Percentiles rank a stretch among this genome's conserved stretches.
Evolutionary conservation across 1,284 basidiomycete species (phyloP).

Genomic region (Schizophyllum commune): DNA sequence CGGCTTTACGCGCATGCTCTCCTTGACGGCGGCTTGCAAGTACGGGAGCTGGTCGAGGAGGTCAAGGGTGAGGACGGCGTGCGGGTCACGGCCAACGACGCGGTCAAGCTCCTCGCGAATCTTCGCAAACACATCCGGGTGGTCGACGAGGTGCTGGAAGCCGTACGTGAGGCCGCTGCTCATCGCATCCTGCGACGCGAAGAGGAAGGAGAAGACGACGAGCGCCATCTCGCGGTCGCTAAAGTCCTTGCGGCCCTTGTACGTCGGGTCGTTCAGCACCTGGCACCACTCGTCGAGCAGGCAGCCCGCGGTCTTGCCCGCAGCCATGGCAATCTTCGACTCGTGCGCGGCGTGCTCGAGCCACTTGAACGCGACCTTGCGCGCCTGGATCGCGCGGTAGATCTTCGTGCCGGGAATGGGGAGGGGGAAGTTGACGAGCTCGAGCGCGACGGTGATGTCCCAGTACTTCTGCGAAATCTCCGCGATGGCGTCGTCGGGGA

Average conservation of each 20-base stretch:
- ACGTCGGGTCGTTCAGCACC: conserved; percentile 61
- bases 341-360: conserved; percentile 74
- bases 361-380: conserved; percentile 85
- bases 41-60: conserved; percentile 92
- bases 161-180: conserved; percentile 88
- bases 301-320: conserved; percentile 79
- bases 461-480: conserved; percentile 95
- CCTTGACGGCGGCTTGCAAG: conserved; percentile 87
- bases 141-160: conserved; percentile 94
- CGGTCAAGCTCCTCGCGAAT: conserved; percentile 88
- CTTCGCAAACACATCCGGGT: conserved; percentile 85
- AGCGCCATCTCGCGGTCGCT: conserved; percentile 94
- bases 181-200: conserved; percentile 98
- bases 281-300: conserved; percentile 91
- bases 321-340: conserved; percentile 82
- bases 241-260: conserved; percentile 83
- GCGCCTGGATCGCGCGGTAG: conserved; percentile 89
- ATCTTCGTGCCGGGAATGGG: conserved; percentile 96
- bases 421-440: conserved; percentile 98
- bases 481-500: conserved; percentile 69
- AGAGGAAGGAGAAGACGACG: conserved; percentile 94
- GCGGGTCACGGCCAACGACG: conserved; percentile 74
- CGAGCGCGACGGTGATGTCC: conserved; percentile 90
- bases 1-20: conserved; percentile 85
- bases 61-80: conserved; percentile 82